phyloP scores from a whole-genome alignment of 768 basidiomycete species.

The Calocybe indica region DNA sequence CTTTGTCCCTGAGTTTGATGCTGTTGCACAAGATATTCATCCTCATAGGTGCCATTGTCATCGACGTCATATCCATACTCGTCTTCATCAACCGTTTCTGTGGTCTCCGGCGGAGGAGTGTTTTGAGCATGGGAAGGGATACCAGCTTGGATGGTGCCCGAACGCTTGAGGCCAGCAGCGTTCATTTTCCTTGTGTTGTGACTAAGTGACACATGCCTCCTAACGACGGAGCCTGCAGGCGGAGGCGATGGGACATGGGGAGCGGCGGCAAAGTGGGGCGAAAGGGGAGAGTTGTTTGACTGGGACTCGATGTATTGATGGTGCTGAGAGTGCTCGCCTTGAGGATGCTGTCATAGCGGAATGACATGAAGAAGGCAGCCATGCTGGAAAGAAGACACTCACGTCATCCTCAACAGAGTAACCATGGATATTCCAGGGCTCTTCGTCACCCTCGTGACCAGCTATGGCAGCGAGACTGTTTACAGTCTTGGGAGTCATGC shows the following conservation, averaged over 20 bases:
- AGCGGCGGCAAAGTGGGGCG: slow-evolving; percentile 50
- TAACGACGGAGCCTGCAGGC: slow-evolving; percentile 62
- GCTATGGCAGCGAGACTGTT: slow-evolving; percentile 84
- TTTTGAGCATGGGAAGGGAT: slow-evolving; percentile 32
- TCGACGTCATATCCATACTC: slow-evolving; percentile 45
- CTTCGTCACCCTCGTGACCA: slow-evolving; percentile 83
- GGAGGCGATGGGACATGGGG: slow-evolving; percentile 62
- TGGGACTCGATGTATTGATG: slow-evolving; percentile 47
- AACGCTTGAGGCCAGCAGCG: slow-evolving; percentile 56
- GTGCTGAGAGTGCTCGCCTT: slow-evolving; percentile 28
- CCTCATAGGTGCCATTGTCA: slow-evolving; percentile 51
- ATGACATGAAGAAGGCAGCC: slow-evolving; percentile 8
- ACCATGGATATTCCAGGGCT: slow-evolving; percentile 72
- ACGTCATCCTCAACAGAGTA: slow-evolving; percentile 66
- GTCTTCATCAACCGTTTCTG: slow-evolving; percentile 42
- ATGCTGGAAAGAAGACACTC: slow-evolving; percentile 11
- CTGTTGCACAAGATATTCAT: slow-evolving; percentile 46
- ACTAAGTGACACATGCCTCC: slow-evolving; percentile 76
- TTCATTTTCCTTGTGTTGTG: slow-evolving; percentile 56
- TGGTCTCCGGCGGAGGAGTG: slow-evolving; percentile 32
- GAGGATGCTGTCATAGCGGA: slow-evolving; percentile 15
- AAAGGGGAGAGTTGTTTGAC: slow-evolving; percentile 49
- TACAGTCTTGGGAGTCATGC: slow-evolving; percentile 62
- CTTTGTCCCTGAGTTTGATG: slow-evolving; percentile 24
- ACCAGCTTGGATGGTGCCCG: slow-evolving; percentile 68